phyloP scores from a whole-genome alignment of 2,329 filamentous ascomycete genomes.

The Chrysoporthe cubensis region DNA sequence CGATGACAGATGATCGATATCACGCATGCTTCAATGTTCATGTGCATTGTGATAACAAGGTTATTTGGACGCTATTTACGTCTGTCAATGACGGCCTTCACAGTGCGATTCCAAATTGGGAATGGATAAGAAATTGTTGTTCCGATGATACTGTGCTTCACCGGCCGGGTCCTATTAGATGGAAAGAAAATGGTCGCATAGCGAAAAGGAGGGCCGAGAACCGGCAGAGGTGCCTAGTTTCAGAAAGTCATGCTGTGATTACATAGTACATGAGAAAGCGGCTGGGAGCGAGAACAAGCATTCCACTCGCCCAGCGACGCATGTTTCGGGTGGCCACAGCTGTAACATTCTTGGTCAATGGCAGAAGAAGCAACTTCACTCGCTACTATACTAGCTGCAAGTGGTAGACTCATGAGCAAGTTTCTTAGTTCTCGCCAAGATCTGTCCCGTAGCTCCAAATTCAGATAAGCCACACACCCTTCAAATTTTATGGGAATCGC shows the following conservation, averaged over 20 bases:
- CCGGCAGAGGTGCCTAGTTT: slow-evolving; percentile 4
- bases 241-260: slow-evolving; percentile 1
- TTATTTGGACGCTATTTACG: background rate
- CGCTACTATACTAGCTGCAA: background rate
- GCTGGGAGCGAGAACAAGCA: slow-evolving; percentile 1
- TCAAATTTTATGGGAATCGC: background rate
- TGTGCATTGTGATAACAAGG: slow-evolving; percentile 1
- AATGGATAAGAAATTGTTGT: background rate
- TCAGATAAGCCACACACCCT: background rate
- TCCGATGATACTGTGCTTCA: background rate
- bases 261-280: background rate
- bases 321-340: slow-evolving; percentile 22
- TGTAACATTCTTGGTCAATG: slow-evolving; percentile 7
- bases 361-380: background rate
- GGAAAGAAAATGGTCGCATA: background rate
- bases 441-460: background rate
- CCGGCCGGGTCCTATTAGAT: background rate
- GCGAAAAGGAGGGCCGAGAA: background rate
- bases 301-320: background rate
- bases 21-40: slow-evolving; percentile 9
- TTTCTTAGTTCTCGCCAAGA: background rate
- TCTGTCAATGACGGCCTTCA: background rate
- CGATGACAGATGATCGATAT: background rate
- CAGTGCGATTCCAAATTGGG: background rate
- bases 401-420: background rate